Conservation (phyloP, 495 filamentous ascomycete species). For the Baudoinia panamericana region DNA sequence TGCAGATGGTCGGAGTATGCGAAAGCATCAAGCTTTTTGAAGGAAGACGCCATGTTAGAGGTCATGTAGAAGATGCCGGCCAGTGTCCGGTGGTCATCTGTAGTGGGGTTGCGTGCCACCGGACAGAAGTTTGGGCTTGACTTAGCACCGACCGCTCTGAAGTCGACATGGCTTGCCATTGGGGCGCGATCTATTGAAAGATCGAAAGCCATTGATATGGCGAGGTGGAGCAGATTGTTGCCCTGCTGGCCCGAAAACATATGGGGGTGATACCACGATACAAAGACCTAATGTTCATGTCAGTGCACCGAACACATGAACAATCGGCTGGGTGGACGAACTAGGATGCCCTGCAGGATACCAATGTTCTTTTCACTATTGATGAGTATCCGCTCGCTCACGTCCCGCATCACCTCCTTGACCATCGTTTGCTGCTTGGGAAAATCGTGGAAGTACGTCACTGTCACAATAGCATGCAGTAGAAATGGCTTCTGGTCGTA, state of each 20-base stretch:
- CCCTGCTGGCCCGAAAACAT: constrained; percentile 26
- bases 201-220: constrained; percentile 40
- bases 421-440: constrained; percentile 29
- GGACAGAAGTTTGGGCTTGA: background rate
- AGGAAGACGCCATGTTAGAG: constrained; percentile 32
- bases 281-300: constrained; percentile 7
- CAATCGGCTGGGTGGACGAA: constrained; percentile 34
- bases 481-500: constrained; percentile 38
- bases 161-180: constrained; percentile 1
- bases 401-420: constrained; percentile 30
- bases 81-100: constrained; percentile 41
- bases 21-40: constrained; percentile 37
- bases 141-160: constrained; percentile 6
- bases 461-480: constrained; percentile 43
- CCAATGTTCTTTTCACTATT: constrained; percentile 40
- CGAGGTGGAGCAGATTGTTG: constrained; percentile 36
- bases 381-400: constrained; percentile 38
- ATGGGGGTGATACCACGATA: constrained; percentile 17
- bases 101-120: constrained; percentile 23
- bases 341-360: constrained; percentile 42
- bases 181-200: constrained; percentile 41
- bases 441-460: constrained; percentile 24
- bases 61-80: constrained; percentile 36
- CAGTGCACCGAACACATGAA: constrained; percentile 18
- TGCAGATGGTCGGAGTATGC: constrained; percentile 43